Evolutionary conservation across 129 eudicot genomes (phyloP), one percentile per base, ranked within the genome.

Genomic region (Deinandra increscens): DNA sequence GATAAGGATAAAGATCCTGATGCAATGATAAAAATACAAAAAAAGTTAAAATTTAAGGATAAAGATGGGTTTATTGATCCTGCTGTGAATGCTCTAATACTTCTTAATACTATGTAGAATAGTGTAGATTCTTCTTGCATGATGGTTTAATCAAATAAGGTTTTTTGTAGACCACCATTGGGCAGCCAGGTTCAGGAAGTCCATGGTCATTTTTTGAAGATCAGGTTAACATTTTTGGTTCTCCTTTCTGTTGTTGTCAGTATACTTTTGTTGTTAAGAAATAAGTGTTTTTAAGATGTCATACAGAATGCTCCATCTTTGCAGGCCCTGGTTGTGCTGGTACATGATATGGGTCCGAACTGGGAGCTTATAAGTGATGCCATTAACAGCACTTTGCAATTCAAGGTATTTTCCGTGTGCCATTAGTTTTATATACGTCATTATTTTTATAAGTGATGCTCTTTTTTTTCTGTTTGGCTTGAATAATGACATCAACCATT

Each of bases 361-460:
- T 91, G 97, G 97, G 97, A 88, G 89, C 88, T 91, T 68, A 85
- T 91, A 22, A 88, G 93, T 79, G 97, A 91, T 78, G 96, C 87
- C 68, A 67, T 88, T 59, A 91, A 84, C 80, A 84, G 91, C 82
- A 84, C 84, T 54, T 81, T 88, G 83, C 90, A 74, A 72, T 86
- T 88, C 72, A 86, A 92, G 96, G 98, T 86, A 81, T 38, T 20
- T 42, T 17, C 41, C 9, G 15, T 69, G 26, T 33, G 3, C 18
- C 0, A 9, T n/a, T n/a, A n/a, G n/a, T n/a, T n/a, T n/a, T n/a
- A n/a, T n/a, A n/a, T n/a, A n/a, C n/a, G n/a, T n/a, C n/a, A n/a
- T n/a, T n/a, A n/a, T n/a, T n/a, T n/a, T n/a, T n/a, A n/a, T n/a
- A n/a, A n/a, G n/a, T n/a, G n/a, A n/a, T n/a, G 1, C 13, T 18